Evolutionary conservation across 2,329 filamentous ascomycete genomes (phyloP).

Genomic region (Trichoderma oligosporum): DNA sequence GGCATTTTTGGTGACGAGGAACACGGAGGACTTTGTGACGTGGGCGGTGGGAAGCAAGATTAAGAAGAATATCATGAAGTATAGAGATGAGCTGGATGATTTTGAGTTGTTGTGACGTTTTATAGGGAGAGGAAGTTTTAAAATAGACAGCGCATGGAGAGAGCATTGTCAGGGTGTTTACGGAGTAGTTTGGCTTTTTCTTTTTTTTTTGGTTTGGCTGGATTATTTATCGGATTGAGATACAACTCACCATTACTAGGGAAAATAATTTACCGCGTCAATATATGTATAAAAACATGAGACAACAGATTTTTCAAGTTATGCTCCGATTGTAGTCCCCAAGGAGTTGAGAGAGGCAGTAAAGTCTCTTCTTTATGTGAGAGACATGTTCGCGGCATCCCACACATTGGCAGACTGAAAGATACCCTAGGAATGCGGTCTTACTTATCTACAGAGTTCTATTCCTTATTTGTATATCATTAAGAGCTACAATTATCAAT

Average conservation of each 20-base stretch:
- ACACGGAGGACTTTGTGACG: constrained; percentile 93
- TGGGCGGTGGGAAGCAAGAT: constrained; percentile 97
- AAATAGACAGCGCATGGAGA: not conserved
- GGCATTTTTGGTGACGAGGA: constrained; percentile 81
- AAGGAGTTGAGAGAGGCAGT: too few species aligned
- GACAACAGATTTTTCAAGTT: too few species aligned
- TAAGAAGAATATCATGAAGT: constrained; percentile 92
- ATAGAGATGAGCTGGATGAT: constrained; percentile 91
- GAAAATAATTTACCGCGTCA: too few species aligned
- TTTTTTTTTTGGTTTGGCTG: constrained; percentile 6
- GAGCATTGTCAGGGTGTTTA: not conserved
- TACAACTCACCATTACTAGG: not conserved
- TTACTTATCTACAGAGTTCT: too few species aligned
- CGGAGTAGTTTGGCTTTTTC: constrained; percentile 15
- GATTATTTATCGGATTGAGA: not conserved
- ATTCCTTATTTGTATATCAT: too few species aligned
- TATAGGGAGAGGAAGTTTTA: not conserved
- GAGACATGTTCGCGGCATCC: too few species aligned
- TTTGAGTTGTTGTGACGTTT: constrained; percentile 75
- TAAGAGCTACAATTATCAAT: too few species aligned
- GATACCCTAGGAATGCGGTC: too few species aligned
- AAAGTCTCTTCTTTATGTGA: too few species aligned
- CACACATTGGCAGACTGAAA: too few species aligned
- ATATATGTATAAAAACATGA: too few species aligned
- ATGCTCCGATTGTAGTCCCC: too few species aligned